These are phyloP conservation scores for Picocystis salinarum DNA, from an alignment of 139 green algal genomes.

Conservation along the genomic window DNA sequence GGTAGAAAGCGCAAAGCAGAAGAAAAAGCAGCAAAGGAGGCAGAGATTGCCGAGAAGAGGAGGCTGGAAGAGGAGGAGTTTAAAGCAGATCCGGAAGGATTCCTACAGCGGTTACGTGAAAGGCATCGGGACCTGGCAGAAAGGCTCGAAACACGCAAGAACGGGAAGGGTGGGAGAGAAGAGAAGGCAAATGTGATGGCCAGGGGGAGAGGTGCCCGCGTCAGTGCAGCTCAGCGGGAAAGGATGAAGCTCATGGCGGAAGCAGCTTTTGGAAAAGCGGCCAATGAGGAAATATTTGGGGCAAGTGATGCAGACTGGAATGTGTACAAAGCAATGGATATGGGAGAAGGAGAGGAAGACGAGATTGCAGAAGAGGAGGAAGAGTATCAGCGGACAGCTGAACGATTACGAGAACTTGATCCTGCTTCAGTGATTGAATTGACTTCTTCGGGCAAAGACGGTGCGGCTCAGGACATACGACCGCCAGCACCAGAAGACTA, in stretches of 20 bases:
- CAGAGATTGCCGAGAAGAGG: no score
- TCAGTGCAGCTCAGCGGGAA: conserved; percentile 3
- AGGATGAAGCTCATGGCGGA: conserved; percentile 12
- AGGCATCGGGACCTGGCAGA: neutral
- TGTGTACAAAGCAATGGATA: conserved; percentile 15
- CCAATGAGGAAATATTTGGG: conserved; percentile 12
- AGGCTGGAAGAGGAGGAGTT: no score
- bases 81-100: conserved; percentile 5
- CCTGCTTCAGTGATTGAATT: no score
- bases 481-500: no score
- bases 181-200: neutral
- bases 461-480: no score
- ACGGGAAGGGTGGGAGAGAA: neutral
- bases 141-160: neutral
- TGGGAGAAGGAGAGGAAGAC: neutral
- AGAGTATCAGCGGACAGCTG: no score
- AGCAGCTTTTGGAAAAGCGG: conserved; percentile 5
- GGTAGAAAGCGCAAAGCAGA: no score
- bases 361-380: neutral
- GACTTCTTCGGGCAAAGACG: no score
- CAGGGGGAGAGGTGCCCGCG: conserved; percentile 4
- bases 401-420: no score
- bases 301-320: conserved; percentile 11
- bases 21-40: no score
- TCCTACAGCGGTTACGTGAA: conserved; percentile 4